phyloP scores from a whole-genome alignment of 164 flowering plant genomes.

The Cinnamomum micranthum region DNA sequence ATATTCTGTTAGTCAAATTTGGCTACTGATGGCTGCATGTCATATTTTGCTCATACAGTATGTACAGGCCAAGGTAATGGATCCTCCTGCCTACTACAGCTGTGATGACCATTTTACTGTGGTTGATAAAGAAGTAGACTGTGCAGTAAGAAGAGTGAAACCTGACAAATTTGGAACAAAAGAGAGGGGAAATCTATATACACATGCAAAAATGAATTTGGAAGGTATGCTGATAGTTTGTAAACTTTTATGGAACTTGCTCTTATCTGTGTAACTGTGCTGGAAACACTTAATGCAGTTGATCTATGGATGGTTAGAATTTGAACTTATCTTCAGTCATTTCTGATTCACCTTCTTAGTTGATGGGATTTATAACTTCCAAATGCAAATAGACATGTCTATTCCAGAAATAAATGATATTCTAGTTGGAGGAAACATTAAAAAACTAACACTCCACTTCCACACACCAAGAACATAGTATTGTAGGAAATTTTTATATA shows the following conservation, averaged over 20 bases:
- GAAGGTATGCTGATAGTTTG: constrained; percentile 5
- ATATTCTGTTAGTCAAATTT: not conserved
- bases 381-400: not conserved
- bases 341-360: not conserved
- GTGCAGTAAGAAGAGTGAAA: constrained; percentile 21
- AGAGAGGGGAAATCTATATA: not conserved
- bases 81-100: constrained; percentile 45
- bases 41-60: not conserved
- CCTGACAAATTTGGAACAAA: not conserved
- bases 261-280: not conserved
- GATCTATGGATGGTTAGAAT: not conserved
- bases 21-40: not conserved
- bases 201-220: not conserved
- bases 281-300: not conserved
- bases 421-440: not conserved
- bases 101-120: constrained; percentile 51
- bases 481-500: not conserved
- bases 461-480: not conserved
- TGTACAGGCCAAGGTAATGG: constrained; percentile 31
- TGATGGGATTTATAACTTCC: not conserved
- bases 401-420: not conserved
- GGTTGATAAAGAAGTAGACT: constrained; percentile 30
- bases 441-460: not conserved
- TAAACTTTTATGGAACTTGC: not conserved
- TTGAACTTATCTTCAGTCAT: not conserved